Conservation (phyloP, 139 green algal species). For the Coelastrella sp. region DNA sequence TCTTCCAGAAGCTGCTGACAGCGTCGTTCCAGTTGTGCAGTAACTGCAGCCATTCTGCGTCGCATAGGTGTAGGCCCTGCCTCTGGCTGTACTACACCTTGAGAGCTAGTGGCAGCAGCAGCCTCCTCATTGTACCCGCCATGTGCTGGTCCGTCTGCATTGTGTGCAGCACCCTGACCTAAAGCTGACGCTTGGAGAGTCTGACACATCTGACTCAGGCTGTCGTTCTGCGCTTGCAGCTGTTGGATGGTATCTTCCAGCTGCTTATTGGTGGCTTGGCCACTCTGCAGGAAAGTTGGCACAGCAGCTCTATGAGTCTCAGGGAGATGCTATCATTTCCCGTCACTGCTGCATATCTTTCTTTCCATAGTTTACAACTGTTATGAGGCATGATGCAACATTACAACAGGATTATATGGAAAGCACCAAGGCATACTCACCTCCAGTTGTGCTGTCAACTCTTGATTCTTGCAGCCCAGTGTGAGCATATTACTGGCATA, state of each 20-base stretch:
- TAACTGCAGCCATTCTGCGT: conserved; percentile 30
- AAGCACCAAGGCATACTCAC: too few relatives aligned
- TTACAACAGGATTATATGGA: too few relatives aligned
- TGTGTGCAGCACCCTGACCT: not conserved
- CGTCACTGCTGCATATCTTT: too few relatives aligned
- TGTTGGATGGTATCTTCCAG: conserved; percentile 12
- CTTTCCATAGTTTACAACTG: too few relatives aligned
- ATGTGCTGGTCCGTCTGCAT: too few relatives aligned
- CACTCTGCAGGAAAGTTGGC: not conserved
- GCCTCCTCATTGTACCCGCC: too few relatives aligned
- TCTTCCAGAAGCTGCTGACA: conserved; percentile 39
- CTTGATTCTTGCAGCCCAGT: not conserved
- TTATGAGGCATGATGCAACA: too few relatives aligned
- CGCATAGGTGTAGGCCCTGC: conserved; percentile 29
- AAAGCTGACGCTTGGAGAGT: conserved; percentile 16
- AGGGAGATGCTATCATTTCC: too few relatives aligned
- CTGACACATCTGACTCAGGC: conserved; percentile 29
- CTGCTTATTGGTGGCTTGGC: conserved; percentile 10
- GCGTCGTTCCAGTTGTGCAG: conserved; percentile 34
- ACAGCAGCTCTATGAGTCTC: too few relatives aligned
- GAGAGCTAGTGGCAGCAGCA: too few relatives aligned
- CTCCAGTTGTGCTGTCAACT: conserved; percentile 15
- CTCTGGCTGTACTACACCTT: too few relatives aligned
- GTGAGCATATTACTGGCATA: conserved; percentile 20
- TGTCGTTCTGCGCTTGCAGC: conserved; percentile 28